Evolutionary conservation across 768 basidiomycete genomes (phyloP).

Genomic region (Lenzites betulinus): DNA sequence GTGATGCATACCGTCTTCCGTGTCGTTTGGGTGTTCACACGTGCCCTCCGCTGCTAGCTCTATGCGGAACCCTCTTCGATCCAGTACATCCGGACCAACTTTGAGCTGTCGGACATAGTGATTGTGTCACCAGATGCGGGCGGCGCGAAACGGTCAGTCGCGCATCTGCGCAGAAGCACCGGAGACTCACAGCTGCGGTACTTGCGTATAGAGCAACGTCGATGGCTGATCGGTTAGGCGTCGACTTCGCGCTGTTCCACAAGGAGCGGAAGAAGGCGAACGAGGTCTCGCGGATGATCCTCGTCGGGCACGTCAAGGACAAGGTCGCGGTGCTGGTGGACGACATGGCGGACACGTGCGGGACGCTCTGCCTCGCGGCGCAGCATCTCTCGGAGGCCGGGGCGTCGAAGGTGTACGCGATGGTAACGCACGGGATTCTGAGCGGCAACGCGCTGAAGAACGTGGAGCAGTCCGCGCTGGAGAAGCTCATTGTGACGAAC

Average conservation of each 20-base stretch:
- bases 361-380: constrained; percentile 91
- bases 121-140: constrained; percentile 99
- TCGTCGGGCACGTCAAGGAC: constrained; percentile 91
- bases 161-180: neutral
- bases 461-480: constrained; percentile 73
- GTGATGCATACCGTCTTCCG: constrained; percentile 30
- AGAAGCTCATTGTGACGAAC: constrained; percentile 97
- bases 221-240: constrained; percentile 92
- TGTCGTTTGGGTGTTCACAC: constrained; percentile 21
- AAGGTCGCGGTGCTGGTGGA: constrained; percentile 95
- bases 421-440: constrained; percentile 96
- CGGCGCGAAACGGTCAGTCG: constrained; percentile 87
- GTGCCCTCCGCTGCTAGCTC: constrained; percentile 50
- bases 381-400: constrained; percentile 88
- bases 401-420: constrained; percentile 80
- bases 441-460: constrained; percentile 83
- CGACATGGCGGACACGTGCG: constrained; percentile 98
- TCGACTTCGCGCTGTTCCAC: constrained; percentile 99
- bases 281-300: constrained; percentile 91
- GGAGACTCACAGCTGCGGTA: constrained; percentile 7
- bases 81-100: constrained; percentile 91
- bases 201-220: constrained; percentile 77
- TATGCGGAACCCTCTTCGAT: constrained; percentile 96
- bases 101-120: constrained; percentile 81
- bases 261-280: constrained; percentile 98